These are phyloP conservation scores for Saturnispora diversa DNA, from an alignment of 805 yeast genomes.

Conservation along the genomic window DNA sequence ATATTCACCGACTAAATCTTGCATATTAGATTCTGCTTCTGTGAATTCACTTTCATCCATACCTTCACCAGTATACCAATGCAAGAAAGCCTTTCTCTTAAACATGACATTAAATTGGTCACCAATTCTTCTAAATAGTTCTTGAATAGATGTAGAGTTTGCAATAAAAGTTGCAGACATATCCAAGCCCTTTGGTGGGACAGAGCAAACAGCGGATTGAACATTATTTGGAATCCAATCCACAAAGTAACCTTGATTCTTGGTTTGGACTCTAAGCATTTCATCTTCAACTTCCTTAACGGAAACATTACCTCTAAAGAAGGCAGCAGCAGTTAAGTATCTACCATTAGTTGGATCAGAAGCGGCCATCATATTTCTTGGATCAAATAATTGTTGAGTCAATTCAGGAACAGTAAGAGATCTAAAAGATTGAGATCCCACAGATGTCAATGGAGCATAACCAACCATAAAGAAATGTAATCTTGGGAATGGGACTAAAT, in stretches of 20 bases:
- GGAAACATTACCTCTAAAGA: conserved; percentile 89
- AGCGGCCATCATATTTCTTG: conserved; percentile 94
- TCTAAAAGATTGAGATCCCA: conserved; percentile 75
- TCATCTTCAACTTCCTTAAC: conserved; percentile 93
- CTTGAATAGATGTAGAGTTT: conserved; percentile 88
- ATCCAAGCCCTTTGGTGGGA: conserved; percentile 77
- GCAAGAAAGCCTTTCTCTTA: conserved; percentile 89
- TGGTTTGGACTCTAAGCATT: conserved; percentile 75
- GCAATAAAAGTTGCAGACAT: conserved; percentile 92
- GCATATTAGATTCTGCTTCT: conserved; percentile 89
- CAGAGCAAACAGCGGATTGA: conserved; percentile 88
- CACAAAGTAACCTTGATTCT: conserved; percentile 76
- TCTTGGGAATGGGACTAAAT: conserved; percentile 91
- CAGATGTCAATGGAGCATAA: conserved; percentile 82
- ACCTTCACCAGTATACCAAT: conserved; percentile 94
- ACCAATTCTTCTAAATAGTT: conserved; percentile 81
- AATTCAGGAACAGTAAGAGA: conserved; percentile 82
- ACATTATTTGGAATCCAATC: conserved; percentile 97
- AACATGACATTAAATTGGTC: conserved; percentile 89
- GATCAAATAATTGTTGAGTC: conserved; percentile 88
- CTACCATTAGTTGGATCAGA: conserved; percentile 86
- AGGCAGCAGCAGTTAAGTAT: conserved; percentile 87
- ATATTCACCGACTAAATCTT: conserved; percentile 80
- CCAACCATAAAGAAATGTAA: conserved; percentile 94
- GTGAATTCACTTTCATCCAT: conserved; percentile 93